Evolutionary conservation across 140 eudicot species (phyloP).

Genomic region (Flaveria floridana): DNA sequence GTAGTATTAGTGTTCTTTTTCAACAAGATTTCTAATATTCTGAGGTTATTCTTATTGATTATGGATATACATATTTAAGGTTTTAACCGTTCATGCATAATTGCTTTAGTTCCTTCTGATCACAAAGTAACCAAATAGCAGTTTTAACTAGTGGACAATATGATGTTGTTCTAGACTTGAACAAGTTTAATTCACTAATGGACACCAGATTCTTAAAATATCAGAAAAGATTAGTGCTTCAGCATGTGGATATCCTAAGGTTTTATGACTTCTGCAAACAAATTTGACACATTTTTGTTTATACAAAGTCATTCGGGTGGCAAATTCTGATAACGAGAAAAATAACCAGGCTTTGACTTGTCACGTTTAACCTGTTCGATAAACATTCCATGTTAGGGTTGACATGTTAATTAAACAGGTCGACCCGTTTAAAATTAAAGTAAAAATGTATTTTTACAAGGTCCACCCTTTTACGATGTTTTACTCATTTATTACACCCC

Average conservation of each 20-base stretch:
- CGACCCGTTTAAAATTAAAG: background rate
- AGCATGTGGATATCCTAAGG: background rate
- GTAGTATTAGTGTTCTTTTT: too few relatives aligned
- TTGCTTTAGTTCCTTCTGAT: too few relatives aligned
- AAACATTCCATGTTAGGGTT: background rate
- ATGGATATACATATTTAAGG: too few relatives aligned
- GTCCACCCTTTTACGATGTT: background rate
- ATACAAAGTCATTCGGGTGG: background rate
- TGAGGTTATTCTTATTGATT: too few relatives aligned
- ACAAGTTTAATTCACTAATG: too few relatives aligned
- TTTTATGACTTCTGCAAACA: background rate
- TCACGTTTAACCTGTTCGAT: too few relatives aligned
- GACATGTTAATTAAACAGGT: background rate
- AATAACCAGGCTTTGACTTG: background rate
- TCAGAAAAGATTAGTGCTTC: background rate
- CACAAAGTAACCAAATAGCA: too few relatives aligned
- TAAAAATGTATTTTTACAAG: background rate
- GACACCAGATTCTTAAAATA: background rate
- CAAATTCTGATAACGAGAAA: background rate
- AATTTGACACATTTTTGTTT: constrained; percentile 14
- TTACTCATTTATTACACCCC: background rate
- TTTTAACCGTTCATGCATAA: too few relatives aligned
- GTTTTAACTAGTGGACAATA: too few relatives aligned
- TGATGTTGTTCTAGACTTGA: too few relatives aligned
- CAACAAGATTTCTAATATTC: too few relatives aligned